Evolutionary conservation across 2,329 filamentous ascomycete species (phyloP), one percentile per base, ranked within the genome.

Genomic region (Aspergillus pseudoviridinutans): DNA sequence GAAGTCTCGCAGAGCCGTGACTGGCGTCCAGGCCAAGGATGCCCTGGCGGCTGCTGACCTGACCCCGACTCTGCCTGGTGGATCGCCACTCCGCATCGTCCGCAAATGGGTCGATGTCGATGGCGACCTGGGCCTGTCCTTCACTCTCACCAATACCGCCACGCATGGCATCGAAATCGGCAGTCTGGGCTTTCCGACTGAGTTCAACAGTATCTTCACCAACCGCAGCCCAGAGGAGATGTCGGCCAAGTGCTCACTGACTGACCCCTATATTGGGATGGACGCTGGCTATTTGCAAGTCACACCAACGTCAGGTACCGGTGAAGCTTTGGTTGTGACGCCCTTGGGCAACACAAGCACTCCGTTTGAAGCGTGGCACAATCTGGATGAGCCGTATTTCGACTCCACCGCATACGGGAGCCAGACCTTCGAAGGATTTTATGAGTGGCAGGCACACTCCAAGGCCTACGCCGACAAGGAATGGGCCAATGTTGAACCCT

Each of bases 151-250:
- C 9, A 86, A 85, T 58, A 68, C 68, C 0, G 78, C 68, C 0
- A 61, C 64, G 0, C 60, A 65, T 0, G 58, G 71, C 0, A 56
- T 86, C 2, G 83, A 86, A 57, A 68, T 87, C 4, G 84, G 84
- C 1, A 80, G 80, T 50, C 73, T 86, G 1, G 84, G 84, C 0
- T 80, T 87, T 52, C 84, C 84, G 0, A 77, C 82, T 22, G 82
- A 84, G 65, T 84, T 86, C 72, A 86, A 86, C 71, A 86, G 81
- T 67, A 85, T 87, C 62, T 86, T 86, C 64, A 84, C 78, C 12
- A 74, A 75, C 49, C 77, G 82, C 8, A 68, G 71, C 1, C 77
- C 82, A 0, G 70, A 71, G 2, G 78, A 83, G 6, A 84, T 80
- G 6, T 78, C 80, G 54, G 68, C 72, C 0, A 74, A 77, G 27